Conservation (phyloP, 2,329 filamentous ascomycete genomes). For the Calonectria pauciramosa region DNA sequence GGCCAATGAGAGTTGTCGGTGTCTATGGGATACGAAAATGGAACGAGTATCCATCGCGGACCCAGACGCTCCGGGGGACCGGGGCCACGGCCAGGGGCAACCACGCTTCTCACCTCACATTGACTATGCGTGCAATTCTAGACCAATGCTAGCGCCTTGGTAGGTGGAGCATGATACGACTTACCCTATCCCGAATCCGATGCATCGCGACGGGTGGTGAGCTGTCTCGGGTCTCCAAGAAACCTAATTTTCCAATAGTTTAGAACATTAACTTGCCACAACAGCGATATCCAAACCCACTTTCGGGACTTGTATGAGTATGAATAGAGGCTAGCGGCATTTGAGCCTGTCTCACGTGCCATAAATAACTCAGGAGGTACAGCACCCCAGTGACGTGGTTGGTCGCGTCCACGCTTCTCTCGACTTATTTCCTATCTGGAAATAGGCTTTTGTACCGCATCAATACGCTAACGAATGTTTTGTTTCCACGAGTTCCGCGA, state of each 20-base stretch:
- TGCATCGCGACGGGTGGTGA: no score
- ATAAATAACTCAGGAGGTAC: background rate
- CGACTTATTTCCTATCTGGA: background rate
- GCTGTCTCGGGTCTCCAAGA: background rate
- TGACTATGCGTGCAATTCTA: background rate
- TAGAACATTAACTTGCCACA: background rate
- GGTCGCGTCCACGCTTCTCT: background rate
- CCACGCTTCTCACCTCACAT: background rate
- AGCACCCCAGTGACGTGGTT: background rate
- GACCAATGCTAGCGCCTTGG: background rate
- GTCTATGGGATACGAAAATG: background rate
- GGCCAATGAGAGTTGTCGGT: background rate
- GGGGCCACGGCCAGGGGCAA: background rate
- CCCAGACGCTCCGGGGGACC: background rate
- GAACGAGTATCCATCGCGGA: background rate
- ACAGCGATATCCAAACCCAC: background rate
- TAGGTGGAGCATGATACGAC: constrained; percentile 5
- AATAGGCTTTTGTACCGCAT: background rate
- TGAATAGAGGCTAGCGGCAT: background rate
- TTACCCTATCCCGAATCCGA: background rate
- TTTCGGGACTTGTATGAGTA: background rate
- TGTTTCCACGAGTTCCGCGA: background rate
- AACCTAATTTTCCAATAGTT: background rate
- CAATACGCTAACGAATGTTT: background rate
- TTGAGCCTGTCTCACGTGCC: background rate